Evolutionary conservation across 768 basidiomycete species (phyloP).

Genomic region (Macrolepiota dolichaula): DNA sequence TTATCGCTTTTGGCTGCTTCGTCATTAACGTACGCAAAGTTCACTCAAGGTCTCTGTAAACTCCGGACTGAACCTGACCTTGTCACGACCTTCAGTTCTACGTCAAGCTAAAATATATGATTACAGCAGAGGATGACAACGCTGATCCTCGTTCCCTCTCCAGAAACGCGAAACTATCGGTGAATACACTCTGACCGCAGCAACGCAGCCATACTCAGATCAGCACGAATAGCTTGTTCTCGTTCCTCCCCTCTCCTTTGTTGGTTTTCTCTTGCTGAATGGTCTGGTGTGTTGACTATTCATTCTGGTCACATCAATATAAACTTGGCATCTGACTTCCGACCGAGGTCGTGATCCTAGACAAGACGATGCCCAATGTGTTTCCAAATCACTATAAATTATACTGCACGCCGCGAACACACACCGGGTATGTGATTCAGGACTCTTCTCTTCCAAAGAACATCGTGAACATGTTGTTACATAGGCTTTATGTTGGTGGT

Average conservation of each 20-base stretch:
- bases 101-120: not conserved
- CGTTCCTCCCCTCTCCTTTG: conserved; percentile 1
- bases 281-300: not conserved
- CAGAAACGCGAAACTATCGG: not conserved
- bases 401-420: conserved; percentile 4
- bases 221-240: not conserved
- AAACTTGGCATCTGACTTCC: not conserved
- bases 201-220: not conserved
- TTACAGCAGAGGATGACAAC: not conserved
- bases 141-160: not conserved
- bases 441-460: not conserved
- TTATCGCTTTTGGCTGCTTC: conserved; percentile 7
- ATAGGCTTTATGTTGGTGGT: conserved; percentile 6
- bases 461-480: not conserved
- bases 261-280: conserved; percentile 1
- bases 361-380: not conserved
- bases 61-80: not conserved
- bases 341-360: not conserved
- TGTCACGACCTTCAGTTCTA: not conserved
- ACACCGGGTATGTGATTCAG: conserved; percentile 1
- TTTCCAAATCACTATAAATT: not conserved
- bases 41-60: not conserved
- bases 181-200: not conserved
- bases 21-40: not conserved
- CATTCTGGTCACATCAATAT: not conserved